A percentile compares a stretch with the other conserved stretches of the same genome.
These are phyloP conservation scores for Apiospora rasikravindrae DNA, from an alignment of 2,329 filamentous ascomycete species.

Conservation along the genomic window DNA sequence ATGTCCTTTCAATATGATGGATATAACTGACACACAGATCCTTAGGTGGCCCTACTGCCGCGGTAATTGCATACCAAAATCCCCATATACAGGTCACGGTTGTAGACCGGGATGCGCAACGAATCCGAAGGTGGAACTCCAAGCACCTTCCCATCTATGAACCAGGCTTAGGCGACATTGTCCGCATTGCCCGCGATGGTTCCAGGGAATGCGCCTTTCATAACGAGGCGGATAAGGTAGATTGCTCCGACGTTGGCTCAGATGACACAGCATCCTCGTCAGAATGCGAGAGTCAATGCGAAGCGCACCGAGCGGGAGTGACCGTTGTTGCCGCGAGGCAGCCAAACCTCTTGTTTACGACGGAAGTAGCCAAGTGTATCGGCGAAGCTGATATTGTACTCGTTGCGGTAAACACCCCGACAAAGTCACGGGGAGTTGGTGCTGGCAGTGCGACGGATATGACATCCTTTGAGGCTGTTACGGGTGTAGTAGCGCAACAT, in stretches of 20 bases:
- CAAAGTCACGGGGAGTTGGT: conserved; percentile 72
- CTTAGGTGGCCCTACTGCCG: conserved; percentile 74
- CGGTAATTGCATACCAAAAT: conserved; percentile 76
- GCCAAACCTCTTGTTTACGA: conserved; percentile 77
- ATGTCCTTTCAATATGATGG: neutral
- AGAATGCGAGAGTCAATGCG: conserved; percentile 39
- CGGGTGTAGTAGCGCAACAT: conserved; percentile 68
- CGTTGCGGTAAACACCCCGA: conserved; percentile 80
- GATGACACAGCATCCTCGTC: conserved; percentile 37
- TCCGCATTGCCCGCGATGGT: conserved; percentile 68
- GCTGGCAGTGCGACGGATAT: conserved; percentile 76
- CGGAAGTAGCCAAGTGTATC: conserved; percentile 66
- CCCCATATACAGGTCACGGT: conserved; percentile 74
- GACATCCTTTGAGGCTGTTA: conserved; percentile 73
- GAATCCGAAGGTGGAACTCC: conserved; percentile 77
- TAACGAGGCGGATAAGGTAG: conserved; percentile 41
- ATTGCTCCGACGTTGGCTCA: conserved; percentile 37
- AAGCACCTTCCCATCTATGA: conserved; percentile 77
- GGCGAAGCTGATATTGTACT: conserved; percentile 74
- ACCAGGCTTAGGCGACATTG: conserved; percentile 71
- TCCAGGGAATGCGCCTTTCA: conserved; percentile 49
- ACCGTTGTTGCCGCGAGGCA: conserved; percentile 49
- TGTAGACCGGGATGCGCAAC: conserved; percentile 69
- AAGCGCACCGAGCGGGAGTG: conserved; percentile 30
- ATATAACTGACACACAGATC: neutral